Evolutionary conservation across 2,329 filamentous ascomycete species (phyloP).

Genomic region (Cladosporium austrohemisphaericum): DNA sequence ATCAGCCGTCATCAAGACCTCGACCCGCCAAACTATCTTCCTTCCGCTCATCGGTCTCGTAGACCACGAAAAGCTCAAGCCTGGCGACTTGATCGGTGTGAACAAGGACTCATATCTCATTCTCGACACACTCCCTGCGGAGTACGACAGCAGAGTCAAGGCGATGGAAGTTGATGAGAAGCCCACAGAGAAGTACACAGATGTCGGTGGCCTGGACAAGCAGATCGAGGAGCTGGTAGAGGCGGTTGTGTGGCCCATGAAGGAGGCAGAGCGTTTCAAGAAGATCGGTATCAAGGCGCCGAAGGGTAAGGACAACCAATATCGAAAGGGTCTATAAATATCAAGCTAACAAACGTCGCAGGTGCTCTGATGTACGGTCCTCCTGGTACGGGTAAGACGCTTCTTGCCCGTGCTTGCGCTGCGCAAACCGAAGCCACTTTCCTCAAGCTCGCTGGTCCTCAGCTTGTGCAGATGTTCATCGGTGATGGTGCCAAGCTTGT

Average conservation of each 20-base stretch:
- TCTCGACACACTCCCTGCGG: slow-evolving; percentile 90
- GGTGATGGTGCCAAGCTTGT: slow-evolving; percentile 97
- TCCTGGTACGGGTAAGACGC: slow-evolving; percentile 84
- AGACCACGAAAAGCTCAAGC: slow-evolving; percentile 91
- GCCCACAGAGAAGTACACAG: slow-evolving; percentile 97
- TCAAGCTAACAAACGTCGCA: slow-evolving; percentile 36
- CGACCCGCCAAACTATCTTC: slow-evolving; percentile 97
- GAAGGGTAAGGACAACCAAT: slow-evolving; percentile 71
- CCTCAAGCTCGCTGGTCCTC: slow-evolving; percentile 94
- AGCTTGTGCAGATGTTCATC: slow-evolving; percentile 99
- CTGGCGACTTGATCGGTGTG: slow-evolving; percentile 92
- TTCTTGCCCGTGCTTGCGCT: slow-evolving; percentile 90
- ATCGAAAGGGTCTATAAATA: no score
- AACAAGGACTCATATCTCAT: slow-evolving; percentile 99
- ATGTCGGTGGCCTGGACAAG: slow-evolving; percentile 96
- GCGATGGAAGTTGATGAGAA: slow-evolving; percentile 99
- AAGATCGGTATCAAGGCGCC: slow-evolving; percentile 99
- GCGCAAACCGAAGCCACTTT: slow-evolving; percentile 98
- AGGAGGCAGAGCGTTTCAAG: slow-evolving; percentile 98
- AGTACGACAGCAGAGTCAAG: slow-evolving; percentile 98
- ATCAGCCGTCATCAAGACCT: slow-evolving; percentile 98
- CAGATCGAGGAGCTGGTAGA: slow-evolving; percentile 99
- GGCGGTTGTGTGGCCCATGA: slow-evolving; percentile 99
- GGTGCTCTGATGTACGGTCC: slow-evolving; percentile 98
- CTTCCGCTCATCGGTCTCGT: slow-evolving; percentile 94